These are phyloP conservation scores for Hypsizygus ulmarius DNA, from an alignment of 1,284 basidiomycete genomes.

Conservation along the genomic window DNA sequence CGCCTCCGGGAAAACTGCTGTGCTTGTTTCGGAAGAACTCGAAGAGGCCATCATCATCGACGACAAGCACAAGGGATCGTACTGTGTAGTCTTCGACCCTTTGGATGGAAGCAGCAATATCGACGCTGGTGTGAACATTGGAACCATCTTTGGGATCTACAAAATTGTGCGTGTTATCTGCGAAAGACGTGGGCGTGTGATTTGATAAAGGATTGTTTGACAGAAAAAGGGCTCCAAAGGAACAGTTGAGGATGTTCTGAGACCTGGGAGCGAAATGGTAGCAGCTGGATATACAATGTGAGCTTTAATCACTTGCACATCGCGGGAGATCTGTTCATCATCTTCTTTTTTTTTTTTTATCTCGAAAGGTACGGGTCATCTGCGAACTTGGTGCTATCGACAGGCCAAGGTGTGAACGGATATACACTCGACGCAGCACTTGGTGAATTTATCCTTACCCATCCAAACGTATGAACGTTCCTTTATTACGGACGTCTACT, in stretches of 20 bases:
- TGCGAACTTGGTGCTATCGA: conserved; percentile 94
- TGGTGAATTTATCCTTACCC: conserved; percentile 99
- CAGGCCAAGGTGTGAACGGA: conserved; percentile 95
- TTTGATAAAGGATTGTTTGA: not conserved
- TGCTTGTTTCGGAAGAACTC: conserved; percentile 95
- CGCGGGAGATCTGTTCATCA: conserved; percentile 12
- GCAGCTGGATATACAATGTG: conserved; percentile 96
- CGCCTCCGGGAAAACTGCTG: conserved; percentile 93
- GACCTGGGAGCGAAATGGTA: conserved; percentile 96
- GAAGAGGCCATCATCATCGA: conserved; percentile 93
- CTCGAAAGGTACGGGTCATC: conserved; percentile 90
- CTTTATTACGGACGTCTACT: not conserved
- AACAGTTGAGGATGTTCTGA: conserved; percentile 82
- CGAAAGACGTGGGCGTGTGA: conserved; percentile 1
- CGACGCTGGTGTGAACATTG: conserved; percentile 99
- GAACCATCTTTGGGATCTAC: conserved; percentile 99
- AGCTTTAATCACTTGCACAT: conserved; percentile 26
- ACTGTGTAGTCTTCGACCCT: conserved; percentile 98
- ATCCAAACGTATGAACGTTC: conserved; percentile 73
- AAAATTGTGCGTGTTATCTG: conserved; percentile 59
- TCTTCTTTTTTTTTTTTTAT: conserved; percentile 7
- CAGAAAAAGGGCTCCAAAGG: conserved; percentile 78
- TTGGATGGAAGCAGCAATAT: conserved; percentile 99
- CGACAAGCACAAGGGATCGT: conserved; percentile 74
- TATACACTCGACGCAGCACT: conserved; percentile 96